Evolutionary conservation across 2,329 filamentous ascomycete species (phyloP).

Genomic region (Diplodia seriata): DNA sequence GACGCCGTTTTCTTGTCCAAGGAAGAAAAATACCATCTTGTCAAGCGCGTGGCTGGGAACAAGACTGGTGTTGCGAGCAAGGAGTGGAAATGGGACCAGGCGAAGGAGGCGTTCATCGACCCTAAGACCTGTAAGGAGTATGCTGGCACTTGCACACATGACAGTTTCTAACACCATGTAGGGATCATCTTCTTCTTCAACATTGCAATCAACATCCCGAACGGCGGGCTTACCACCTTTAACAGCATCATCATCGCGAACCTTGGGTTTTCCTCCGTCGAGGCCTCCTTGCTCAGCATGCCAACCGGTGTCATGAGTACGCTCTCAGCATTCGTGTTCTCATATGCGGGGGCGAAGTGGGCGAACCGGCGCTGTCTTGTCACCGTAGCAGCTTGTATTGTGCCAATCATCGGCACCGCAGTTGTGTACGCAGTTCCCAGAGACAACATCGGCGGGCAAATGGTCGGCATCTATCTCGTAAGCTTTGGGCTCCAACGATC

Average conservation of each 20-base stretch:
- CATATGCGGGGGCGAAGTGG: conserved; percentile 43
- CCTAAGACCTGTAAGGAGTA: conserved; percentile 44
- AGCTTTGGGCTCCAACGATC: background rate
- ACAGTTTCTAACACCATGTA: background rate
- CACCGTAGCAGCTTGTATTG: conserved; percentile 41
- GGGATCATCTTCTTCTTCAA: conserved; percentile 37
- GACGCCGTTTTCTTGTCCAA: conserved; percentile 20
- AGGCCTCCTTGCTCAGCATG: conserved; percentile 49
- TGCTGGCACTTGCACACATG: too few relatives aligned
- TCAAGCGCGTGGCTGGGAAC: conserved; percentile 19
- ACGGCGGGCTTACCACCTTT: conserved; percentile 49
- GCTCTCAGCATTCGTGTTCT: conserved; percentile 43
- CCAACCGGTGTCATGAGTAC: conserved; percentile 47
- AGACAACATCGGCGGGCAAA: conserved; percentile 48
- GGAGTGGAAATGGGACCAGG: conserved; percentile 42
- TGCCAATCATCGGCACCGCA: conserved; percentile 44
- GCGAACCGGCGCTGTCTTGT: conserved; percentile 42
- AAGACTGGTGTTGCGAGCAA: conserved; percentile 35
- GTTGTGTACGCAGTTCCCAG: conserved; percentile 43
- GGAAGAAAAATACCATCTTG: conserved; percentile 28
- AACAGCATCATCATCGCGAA: conserved; percentile 49
- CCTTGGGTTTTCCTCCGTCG: conserved; percentile 47
- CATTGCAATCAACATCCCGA: conserved; percentile 47
- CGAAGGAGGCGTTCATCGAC: conserved; percentile 45
- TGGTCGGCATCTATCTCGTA: conserved; percentile 50